Conservation (phyloP, 2,329 filamentous ascomycete genomes). For the Coniochaeta sp. region DNA sequence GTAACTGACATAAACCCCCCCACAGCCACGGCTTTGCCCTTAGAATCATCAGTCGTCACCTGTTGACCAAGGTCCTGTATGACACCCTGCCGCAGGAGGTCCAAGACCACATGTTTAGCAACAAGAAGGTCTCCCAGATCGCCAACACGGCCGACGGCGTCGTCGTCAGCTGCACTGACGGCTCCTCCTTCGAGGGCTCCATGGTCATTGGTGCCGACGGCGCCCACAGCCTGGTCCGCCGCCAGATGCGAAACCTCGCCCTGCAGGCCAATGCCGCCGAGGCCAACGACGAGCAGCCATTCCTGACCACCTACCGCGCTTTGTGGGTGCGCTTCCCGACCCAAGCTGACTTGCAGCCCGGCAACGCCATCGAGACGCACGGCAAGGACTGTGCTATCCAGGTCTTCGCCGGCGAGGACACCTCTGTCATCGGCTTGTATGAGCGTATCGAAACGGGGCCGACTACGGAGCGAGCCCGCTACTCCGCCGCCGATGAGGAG, state of each 20-base stretch:
- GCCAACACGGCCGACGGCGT: conserved; percentile 15
- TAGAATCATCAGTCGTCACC: conserved; percentile 24
- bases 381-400: conserved; percentile 12
- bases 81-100: conserved; percentile 15
- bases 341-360: conserved; percentile 9
- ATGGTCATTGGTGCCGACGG: conserved; percentile 35
- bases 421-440: conserved; percentile 24
- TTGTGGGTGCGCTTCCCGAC: conserved; percentile 26
- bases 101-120: conserved; percentile 18
- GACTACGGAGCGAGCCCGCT: conserved; percentile 15
- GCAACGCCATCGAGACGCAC: conserved; percentile 22
- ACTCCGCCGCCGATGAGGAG: conserved; percentile 18
- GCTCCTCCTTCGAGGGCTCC: conserved; percentile 21
- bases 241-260: conserved; percentile 24
- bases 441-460: conserved; percentile 16
- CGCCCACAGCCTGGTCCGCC: conserved; percentile 27
- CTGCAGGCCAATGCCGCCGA: conserved; percentile 5
- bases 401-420: conserved; percentile 19
- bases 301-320: conserved; percentile 20
- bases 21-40: conserved; percentile 17
- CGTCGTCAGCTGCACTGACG: conserved; percentile 23
- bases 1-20: background rate
- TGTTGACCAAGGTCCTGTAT: conserved; percentile 24
- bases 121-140: conserved; percentile 17
- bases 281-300: conserved; percentile 20